Conservation (phyloP, 2,329 filamentous ascomycete genomes). For the Claviceps sorghi region DNA sequence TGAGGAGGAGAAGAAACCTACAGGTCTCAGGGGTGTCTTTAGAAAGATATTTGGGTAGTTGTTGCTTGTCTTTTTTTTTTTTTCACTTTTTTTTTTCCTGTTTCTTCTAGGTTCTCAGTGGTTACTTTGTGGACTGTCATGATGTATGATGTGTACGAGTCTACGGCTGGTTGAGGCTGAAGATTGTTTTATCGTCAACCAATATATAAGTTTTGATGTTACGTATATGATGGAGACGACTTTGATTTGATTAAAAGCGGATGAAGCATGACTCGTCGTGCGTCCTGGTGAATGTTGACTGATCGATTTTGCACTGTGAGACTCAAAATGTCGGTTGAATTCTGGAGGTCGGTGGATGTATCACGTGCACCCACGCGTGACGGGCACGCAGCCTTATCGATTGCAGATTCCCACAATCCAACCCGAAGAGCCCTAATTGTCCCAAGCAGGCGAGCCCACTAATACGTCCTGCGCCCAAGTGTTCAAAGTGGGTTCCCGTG, state of each 20-base stretch:
- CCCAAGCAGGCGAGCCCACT: constrained; percentile 2
- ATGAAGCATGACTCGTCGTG: not conserved
- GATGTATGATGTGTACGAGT: constrained; percentile 7
- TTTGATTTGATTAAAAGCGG: not conserved
- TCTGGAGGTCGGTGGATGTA: too few species aligned
- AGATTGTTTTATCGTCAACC: constrained; percentile 7
- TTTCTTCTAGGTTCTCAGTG: not conserved
- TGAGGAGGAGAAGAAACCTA: constrained; percentile 15
- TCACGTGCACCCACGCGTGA: not conserved
- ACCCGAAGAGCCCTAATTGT: constrained; percentile 21
- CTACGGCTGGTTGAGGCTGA: not conserved
- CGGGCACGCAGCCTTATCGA: not conserved
- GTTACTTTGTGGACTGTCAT: constrained; percentile 3
- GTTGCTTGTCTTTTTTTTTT: not conserved
- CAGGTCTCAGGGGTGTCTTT: constrained; percentile 21
- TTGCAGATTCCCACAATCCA: constrained; percentile 5
- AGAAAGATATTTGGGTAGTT: constrained; percentile 21
- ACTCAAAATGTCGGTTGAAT: too few species aligned
- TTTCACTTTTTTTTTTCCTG: not conserved
- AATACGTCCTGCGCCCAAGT: not conserved
- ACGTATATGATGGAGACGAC: not conserved
- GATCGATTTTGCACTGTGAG: too few species aligned
- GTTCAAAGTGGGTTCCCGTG: not conserved
- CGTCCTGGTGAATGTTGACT: not conserved
- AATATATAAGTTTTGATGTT: constrained; percentile 2